These are phyloP conservation scores for Halenospora varia DNA, from an alignment of 495 filamentous ascomycete genomes.

Conservation along the genomic window DNA sequence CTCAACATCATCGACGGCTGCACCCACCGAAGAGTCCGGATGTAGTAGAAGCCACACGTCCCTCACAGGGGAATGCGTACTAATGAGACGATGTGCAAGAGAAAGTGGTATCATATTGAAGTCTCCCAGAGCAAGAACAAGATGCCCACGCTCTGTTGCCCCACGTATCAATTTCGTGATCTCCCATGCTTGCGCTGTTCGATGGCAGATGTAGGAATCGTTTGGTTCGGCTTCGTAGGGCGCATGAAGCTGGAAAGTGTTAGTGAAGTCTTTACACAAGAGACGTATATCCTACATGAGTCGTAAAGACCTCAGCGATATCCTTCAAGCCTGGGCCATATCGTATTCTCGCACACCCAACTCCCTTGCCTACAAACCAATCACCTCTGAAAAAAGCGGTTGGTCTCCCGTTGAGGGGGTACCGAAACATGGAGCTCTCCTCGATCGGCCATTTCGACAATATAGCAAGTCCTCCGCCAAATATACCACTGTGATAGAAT, in stretches of 20 bases:
- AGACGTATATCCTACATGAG: conserved; percentile 51
- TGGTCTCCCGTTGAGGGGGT: conserved; percentile 91
- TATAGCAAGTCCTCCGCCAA: conserved; percentile 87
- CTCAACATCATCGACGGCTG: conserved; percentile 62
- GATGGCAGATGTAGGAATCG: conserved; percentile 86
- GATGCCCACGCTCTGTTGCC: conserved; percentile 77
- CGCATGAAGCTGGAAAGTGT: conserved; percentile 65
- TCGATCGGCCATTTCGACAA: conserved; percentile 97
- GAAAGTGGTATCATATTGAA: conserved; percentile 93
- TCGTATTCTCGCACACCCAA: conserved; percentile 78
- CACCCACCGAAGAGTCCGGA: conserved; percentile 73
- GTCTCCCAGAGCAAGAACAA: conserved; percentile 83
- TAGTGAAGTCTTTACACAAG: neutral
- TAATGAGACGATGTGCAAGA: conserved; percentile 81
- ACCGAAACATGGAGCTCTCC: conserved; percentile 78
- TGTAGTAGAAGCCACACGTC: conserved; percentile 81
- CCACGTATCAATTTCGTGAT: conserved; percentile 86
- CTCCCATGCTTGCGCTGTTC: conserved; percentile 95
- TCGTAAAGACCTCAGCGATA: conserved; percentile 89
- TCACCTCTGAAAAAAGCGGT: conserved; percentile 92
- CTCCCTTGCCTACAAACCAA: conserved; percentile 93
- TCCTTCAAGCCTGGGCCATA: conserved; percentile 63
- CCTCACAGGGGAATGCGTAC: conserved; percentile 68
- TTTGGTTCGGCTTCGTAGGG: conserved; percentile 77
- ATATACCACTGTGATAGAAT: conserved; percentile 86